These are phyloP conservation scores for Alloteropsis semialata DNA, from an alignment of 176 grass and related monocot species.

Conservation along the genomic window DNA sequence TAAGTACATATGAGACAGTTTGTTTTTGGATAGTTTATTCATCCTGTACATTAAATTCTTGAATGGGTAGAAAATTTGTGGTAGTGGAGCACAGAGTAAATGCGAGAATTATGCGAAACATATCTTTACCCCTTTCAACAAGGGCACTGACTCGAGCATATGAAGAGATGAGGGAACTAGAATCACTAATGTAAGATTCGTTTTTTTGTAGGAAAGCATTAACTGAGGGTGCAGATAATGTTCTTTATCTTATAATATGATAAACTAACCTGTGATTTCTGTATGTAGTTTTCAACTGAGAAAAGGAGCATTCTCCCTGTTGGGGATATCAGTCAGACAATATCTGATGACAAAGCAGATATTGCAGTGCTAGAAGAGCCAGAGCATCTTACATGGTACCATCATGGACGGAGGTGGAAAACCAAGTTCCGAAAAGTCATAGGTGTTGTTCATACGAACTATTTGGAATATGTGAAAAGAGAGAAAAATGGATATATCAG, in stretches of 20 bases:
- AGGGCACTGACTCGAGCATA: background rate
- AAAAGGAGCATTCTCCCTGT: conserved; percentile 99
- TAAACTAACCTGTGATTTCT: background rate
- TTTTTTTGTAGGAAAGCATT: background rate
- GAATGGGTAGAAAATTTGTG: background rate
- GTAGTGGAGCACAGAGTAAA: background rate
- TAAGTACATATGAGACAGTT: background rate
- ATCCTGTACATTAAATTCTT: background rate
- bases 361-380: conserved; percentile 96
- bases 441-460: conserved; percentile 89
- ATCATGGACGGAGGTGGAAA: conserved; percentile 97
- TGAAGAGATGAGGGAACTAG: background rate
- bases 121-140: background rate
- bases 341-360: conserved; percentile 80
- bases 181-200: background rate
- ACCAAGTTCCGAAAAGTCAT: conserved; percentile 86
- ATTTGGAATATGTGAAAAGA: conserved; percentile 95
- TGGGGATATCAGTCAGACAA: conserved; percentile 82
- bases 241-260: conserved; percentile 3
- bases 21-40: background rate
- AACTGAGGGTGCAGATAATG: background rate
- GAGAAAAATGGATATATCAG: conserved; percentile 88
- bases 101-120: background rate
- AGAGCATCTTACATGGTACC: conserved; percentile 99
- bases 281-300: conserved; percentile 69